These are phyloP conservation scores for Knufia fluminis DNA, from an alignment of 2,329 filamentous ascomycete species.

Conservation along the genomic window DNA sequence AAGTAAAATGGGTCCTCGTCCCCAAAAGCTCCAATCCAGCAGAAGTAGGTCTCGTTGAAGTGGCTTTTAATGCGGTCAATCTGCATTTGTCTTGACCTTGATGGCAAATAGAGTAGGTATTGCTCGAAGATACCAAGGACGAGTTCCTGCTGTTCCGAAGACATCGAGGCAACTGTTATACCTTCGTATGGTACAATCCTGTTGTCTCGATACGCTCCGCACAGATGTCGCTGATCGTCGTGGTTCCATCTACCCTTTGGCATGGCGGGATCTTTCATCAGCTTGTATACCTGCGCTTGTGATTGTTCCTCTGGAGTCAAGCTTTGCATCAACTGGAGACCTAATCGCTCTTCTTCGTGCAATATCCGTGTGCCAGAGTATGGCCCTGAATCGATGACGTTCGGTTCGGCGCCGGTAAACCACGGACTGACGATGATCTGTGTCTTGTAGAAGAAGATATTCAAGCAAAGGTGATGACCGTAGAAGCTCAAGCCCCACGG, in stretches of 20 bases:
- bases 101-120: constrained; percentile 61
- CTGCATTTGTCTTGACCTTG: constrained; percentile 44
- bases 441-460: constrained; percentile 54
- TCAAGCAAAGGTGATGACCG: constrained; percentile 69
- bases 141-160: constrained; percentile 40
- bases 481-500: constrained; percentile 70
- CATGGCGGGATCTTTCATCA: constrained; percentile 58
- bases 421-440: constrained; percentile 64
- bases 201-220: constrained; percentile 72
- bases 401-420: constrained; percentile 74
- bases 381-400: constrained; percentile 58
- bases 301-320: constrained; percentile 40
- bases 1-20: constrained; percentile 67
- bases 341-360: constrained; percentile 53
- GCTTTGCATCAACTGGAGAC: constrained; percentile 61
- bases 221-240: constrained; percentile 69
- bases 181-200: constrained; percentile 67
- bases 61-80: constrained; percentile 46
- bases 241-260: constrained; percentile 61
- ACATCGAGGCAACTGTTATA: constrained; percentile 45
- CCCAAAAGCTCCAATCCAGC: constrained; percentile 64
- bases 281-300: constrained; percentile 48
- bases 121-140: constrained; percentile 53
- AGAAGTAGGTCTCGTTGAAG: constrained; percentile 66
- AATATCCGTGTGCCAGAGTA: constrained; percentile 58